Evolutionary conservation across 2,329 filamentous ascomycete species (phyloP).

Genomic region (Diaporthe amygdali): DNA sequence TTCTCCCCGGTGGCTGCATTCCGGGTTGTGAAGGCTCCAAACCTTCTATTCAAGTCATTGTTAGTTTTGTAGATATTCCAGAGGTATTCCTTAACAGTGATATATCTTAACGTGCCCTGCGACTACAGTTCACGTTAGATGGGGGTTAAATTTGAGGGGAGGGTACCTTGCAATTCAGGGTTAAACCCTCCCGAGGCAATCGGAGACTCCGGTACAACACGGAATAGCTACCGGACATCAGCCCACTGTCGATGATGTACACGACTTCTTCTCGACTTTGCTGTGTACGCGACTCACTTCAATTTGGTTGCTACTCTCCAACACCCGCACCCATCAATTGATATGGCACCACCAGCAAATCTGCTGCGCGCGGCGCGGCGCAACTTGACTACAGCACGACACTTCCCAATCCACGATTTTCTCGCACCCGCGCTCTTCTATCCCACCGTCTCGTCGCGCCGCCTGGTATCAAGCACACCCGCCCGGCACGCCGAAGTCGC

Average conservation of each 20-base stretch:
- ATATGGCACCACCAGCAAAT: constrained; percentile 31
- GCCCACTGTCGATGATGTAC: constrained; percentile 20
- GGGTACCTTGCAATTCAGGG: not conserved
- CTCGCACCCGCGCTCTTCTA: constrained; percentile 41
- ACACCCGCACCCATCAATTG: not conserved
- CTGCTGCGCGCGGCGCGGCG: constrained; percentile 30
- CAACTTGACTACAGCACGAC: constrained; percentile 19
- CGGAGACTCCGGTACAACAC: not conserved
- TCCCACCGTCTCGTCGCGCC: constrained; percentile 27
- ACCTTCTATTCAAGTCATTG: not conserved
- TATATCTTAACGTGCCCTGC: not conserved
- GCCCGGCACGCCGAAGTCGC: constrained; percentile 22
- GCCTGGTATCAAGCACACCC: constrained; percentile 24
- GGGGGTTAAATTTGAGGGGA: accelerated
- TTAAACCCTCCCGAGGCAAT: not conserved
- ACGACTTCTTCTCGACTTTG: not conserved
- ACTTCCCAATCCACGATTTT: constrained; percentile 40
- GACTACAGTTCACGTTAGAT: not conserved
- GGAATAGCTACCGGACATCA: constrained; percentile 11
- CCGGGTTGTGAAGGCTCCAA: not conserved
- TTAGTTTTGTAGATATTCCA: constrained; percentile 11
- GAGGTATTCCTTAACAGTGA: not conserved
- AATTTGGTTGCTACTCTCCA: not conserved
- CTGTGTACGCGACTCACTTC: not conserved
- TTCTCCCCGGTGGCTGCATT: not conserved